Evolutionary conservation across 352 stramenopile genomes (phyloP), one percentile per base, ranked within the genome.

Genomic region (Phytophthora tubulina): DNA sequence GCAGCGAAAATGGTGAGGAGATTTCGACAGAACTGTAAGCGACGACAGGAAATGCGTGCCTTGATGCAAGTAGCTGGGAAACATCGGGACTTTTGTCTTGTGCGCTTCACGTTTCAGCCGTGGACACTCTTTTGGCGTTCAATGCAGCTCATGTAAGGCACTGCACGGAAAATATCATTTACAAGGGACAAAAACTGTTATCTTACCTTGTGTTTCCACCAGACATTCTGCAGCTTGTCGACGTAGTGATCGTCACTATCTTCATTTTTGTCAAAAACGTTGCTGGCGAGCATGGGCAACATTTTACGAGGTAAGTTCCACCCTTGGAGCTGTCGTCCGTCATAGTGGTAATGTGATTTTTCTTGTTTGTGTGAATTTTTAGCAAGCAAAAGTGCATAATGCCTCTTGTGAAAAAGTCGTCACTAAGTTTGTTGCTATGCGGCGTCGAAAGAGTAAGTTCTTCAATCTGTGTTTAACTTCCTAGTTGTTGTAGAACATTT

Each of bases 61-160:
- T 62, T 70, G 59, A n/a, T 75, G 9, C 39, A 48, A 0, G 32
- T 59, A 17, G 84, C 82, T 3, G 27, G 31, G 6, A 67, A 32
- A 5, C 41, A 73, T 7, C 63, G 79, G n/a, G 36, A 76, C 9
- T n/a, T 36, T 6, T 58, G 73, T 27, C 67, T 90, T 1, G 8
- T 79, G 45, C 73, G 63, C 45, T 85, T 73, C 39, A 77, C 59
- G 0, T 77, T 87, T 9, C 38, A 58, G 13, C 72, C 75, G 0
- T 92, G 85, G 85, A 60, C 38, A 11, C 21, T 86, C 5, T 87
- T 81, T 49, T 70, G 60, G 39, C 30, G n/a, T 3, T 92, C 79
- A 11, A 84, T 84, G 72, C 45, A 73, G 33, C 67, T 81, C 31
- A 63, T 92, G 81, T 89, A 60, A 46, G 80, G 61, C 3, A 38